A percentile compares a stretch with the other conserved stretches of the same genome.
These are phyloP conservation scores for Metarhizium anisopliae DNA, from an alignment of 2,329 filamentous ascomycete species.

Conservation along the genomic window DNA sequence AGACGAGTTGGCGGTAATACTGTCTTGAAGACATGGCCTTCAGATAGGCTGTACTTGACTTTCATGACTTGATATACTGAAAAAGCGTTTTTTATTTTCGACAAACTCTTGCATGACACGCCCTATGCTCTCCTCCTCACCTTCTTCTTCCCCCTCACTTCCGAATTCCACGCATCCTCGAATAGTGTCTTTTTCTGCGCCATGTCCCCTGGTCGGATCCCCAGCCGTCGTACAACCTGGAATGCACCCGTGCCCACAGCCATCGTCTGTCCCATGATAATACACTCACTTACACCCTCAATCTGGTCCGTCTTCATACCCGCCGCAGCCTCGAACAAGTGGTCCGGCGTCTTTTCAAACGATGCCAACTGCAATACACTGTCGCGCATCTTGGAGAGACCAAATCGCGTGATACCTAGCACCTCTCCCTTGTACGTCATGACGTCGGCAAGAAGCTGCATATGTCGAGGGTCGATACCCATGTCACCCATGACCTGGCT, in stretches of 20 bases:
- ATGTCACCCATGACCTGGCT: conserved; percentile 83
- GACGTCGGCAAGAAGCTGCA: conserved; percentile 92
- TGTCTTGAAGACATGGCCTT: no score
- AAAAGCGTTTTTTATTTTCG: no score
- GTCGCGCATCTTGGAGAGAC: conserved; percentile 92
- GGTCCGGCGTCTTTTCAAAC: conserved; percentile 97
- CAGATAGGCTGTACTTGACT: no score
- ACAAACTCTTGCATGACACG: not conserved
- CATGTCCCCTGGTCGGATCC: conserved; percentile 52
- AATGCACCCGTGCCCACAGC: conserved; percentile 84
- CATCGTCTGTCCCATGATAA: conserved; percentile 97
- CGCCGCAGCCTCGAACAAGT: conserved; percentile 89
- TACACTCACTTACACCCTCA: conserved; percentile 90
- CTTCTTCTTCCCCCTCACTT: conserved; percentile 10
- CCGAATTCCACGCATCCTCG: conserved; percentile 54
- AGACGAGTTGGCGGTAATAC: not conserved
- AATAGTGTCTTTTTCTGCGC: conserved; percentile 55
- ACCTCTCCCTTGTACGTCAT: conserved; percentile 99
- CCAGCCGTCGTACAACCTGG: conserved; percentile 73
- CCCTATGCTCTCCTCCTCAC: conserved; percentile 3
- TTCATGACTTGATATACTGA: no score
- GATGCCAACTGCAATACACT: conserved; percentile 86
- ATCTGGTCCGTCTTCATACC: conserved; percentile 88
- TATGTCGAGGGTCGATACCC: conserved; percentile 94
- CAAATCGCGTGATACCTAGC: conserved; percentile 91